Evolutionary conservation across 495 filamentous ascomycete species (phyloP).

Genomic region (Hypomontagnella submonticulosa): DNA sequence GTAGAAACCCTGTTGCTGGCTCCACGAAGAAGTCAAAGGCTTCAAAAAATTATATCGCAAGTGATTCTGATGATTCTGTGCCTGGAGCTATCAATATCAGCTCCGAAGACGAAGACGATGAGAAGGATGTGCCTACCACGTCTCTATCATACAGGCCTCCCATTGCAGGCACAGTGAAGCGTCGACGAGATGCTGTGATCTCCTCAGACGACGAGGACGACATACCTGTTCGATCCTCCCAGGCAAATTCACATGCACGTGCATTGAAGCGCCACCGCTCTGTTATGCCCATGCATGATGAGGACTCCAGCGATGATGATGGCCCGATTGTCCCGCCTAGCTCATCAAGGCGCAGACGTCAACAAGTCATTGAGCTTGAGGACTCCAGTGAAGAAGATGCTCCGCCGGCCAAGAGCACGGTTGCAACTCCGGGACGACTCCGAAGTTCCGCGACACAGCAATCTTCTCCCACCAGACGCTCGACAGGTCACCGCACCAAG

Average conservation of each 20-base stretch:
- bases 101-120: slow-evolving; percentile 24
- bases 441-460: slow-evolving; percentile 19
- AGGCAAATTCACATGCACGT: no score
- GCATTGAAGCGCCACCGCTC: slow-evolving; percentile 27
- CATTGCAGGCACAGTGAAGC: slow-evolving; percentile 27
- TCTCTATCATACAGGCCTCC: not conserved
- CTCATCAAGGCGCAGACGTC: slow-evolving; percentile 18
- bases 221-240: not conserved
- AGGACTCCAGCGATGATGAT: slow-evolving; percentile 47
- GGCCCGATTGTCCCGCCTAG: slow-evolving; percentile 36
- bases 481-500: slow-evolving; percentile 39
- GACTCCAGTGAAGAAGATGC: slow-evolving; percentile 38
- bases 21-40: slow-evolving; percentile 32
- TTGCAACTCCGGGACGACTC: slow-evolving; percentile 34
- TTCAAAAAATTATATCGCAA: not conserved
- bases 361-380: slow-evolving; percentile 21
- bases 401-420: slow-evolving; percentile 37
- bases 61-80: slow-evolving; percentile 38
- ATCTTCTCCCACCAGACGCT: slow-evolving; percentile 38
- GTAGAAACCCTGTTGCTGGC: slow-evolving; percentile 20
- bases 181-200: slow-evolving; percentile 29
- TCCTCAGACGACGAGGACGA: slow-evolving; percentile 30
- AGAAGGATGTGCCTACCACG: slow-evolving; percentile 13
- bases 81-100: slow-evolving; percentile 17
- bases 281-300: slow-evolving; percentile 24